Percentiles rank a stretch among this genome's conserved stretches.
phyloP scores from a whole-genome alignment of 2,329 filamentous ascomycete species.

The Emmonsiellopsis sp. region DNA sequence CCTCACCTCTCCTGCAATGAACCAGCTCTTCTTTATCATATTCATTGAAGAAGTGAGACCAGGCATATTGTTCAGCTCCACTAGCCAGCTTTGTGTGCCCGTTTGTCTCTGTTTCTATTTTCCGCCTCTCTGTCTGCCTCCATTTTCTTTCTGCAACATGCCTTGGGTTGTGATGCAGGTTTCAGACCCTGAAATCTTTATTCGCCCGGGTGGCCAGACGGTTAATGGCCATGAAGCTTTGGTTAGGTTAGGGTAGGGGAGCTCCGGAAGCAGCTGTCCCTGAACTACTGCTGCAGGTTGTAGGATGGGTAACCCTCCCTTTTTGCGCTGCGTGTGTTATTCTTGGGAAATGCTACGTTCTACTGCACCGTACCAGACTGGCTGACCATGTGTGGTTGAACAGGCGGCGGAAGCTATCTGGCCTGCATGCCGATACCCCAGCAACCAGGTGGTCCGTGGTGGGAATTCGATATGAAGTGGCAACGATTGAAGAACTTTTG shows the following conservation, averaged over 20 bases:
- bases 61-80: no score
- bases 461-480: no score
- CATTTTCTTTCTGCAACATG: constrained; percentile 1
- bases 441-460: no score
- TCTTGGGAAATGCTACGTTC: neutral
- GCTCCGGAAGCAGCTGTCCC: neutral
- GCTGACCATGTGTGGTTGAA: neutral
- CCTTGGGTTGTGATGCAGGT: neutral
- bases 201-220: neutral
- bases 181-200: neutral
- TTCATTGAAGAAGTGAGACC: no score
- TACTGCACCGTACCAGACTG: neutral
- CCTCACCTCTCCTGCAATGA: no score
- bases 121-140: neutral
- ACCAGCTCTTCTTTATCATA: no score
- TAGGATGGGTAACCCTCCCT: neutral
- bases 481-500: neutral
- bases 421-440: no score
- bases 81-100: no score
- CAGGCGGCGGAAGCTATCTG: neutral
- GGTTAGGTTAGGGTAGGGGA: neutral
- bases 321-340: neutral
- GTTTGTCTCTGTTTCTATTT: constrained; percentile 1
- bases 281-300: neutral
- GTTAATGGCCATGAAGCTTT: no score